Conservation (phyloP, 805 yeast species). For the Metschnikowia shivogae region DNA sequence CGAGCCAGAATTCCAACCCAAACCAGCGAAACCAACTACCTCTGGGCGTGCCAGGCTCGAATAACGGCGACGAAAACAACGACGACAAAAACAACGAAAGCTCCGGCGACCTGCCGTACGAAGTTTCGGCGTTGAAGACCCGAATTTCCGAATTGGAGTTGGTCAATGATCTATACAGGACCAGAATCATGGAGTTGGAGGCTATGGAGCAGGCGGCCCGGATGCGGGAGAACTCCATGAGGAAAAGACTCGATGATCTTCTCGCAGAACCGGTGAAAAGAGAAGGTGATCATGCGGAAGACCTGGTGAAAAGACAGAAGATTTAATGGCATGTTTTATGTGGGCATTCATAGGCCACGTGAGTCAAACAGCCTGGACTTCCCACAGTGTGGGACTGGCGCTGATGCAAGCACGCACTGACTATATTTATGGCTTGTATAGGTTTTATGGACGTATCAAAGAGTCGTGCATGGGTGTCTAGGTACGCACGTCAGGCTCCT, state of each 20-base stretch:
- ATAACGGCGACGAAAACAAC: conserved; percentile 11
- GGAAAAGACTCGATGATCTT: conserved; percentile 46
- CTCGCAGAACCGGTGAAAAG: conserved; percentile 21
- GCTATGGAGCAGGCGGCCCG: conserved; percentile 56
- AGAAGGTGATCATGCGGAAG: conserved; percentile 11
- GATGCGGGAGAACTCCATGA: conserved; percentile 45
- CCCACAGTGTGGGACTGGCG: no score
- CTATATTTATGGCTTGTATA: no score
- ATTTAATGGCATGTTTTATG: no score
- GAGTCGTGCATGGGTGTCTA: conserved; percentile 21
- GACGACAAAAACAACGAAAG: conserved; percentile 8
- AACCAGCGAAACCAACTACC: not conserved
- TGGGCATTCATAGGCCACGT: no score
- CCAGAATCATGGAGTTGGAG: conserved; percentile 81
- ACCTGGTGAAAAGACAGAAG: conserved; percentile 11
- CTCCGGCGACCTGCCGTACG: conserved; percentile 19
- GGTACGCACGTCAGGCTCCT: conserved; percentile 86
- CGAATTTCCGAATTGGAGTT: conserved; percentile 84
- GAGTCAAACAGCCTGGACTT: no score
- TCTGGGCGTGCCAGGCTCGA: not conserved
- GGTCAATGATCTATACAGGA: conserved; percentile 82
- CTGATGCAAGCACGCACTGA: no score
- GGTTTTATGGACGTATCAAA: no score
- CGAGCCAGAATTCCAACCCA: not conserved
- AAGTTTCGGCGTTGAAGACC: conserved; percentile 52